Evolutionary conservation across 2,329 filamentous ascomycete genomes (phyloP), one percentile per base, ranked within the genome.

Genomic region (Talaromyces sp.): DNA sequence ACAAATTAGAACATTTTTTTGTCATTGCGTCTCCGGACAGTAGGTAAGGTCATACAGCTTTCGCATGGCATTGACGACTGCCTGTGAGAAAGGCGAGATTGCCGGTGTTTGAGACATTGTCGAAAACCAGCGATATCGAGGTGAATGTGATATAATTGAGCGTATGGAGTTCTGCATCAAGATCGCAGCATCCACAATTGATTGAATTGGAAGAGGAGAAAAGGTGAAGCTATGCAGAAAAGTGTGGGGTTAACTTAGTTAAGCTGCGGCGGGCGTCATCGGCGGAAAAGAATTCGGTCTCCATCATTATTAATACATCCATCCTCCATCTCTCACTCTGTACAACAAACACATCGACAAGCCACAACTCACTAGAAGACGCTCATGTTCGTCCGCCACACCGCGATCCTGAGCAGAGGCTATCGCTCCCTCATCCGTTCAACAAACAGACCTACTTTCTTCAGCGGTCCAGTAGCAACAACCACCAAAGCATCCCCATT

Each of bases 61-160:
- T 68, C 83, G 84, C 88, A 96, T 92, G 9, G 89, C 86, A 66
- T 80, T 79, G 58, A 95, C 87, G 52, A 95, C 91, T 8, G 83
- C 82, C 68, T 76, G 74, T 3, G 84, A 84, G 70, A 88, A 89
- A 4, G 84, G 84, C 60, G 75, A 70, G 46, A 71, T 66, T 31
- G 73, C 67, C 9, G 65, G 61, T 25, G 62, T 56, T 31, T 51
- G 37, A 58, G 69, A 64, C 73, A 75, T 76, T 57, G 66, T 69
- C 31, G 50, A 40, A 50, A 31, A 36, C 41, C 17, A 41, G 15
- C 59, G 55, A 39, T n/a, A 21, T 19, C 43, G 52, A 17, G 22
- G 41, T 28, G 52, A 53, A 13, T 61, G 64, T 35, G 64, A 59
- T 17, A 61, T 19, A 3, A 36, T 10, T 50, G 39, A 21, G 28